Evolutionary conservation across 495 filamentous ascomycete species (phyloP), one percentile per base, ranked within the genome.

Genomic region (Antarctomyces pellizariae): DNA sequence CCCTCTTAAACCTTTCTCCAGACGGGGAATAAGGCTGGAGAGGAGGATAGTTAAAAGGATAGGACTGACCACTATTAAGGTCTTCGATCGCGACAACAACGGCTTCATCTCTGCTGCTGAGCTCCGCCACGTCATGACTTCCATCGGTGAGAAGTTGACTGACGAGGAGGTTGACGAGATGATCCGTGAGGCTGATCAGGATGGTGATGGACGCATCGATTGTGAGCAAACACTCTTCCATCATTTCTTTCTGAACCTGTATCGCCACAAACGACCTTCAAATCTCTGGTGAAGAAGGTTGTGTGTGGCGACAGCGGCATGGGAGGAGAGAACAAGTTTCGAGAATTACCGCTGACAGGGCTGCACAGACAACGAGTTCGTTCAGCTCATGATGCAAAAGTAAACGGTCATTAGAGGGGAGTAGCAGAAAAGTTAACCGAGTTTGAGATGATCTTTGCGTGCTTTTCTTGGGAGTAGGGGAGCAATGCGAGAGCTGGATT

Each of bases 331-430:
- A n/a, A n/a, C n/a, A n/a, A n/a, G n/a, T n/a, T n/a, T n/a, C n/a
- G n/a, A n/a, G 7, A 22, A 4, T 20, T 23, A 5, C 16, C 12
- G 26, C 57, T 65, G 41, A 66, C 42, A 5, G 11, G 18, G 20
- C n/a, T n/a, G n/a, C n/a, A n/a, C 47, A 97, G 86, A 97, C 59
- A 95, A 97, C 63, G 86, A 97, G 59, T 97, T 97, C 50, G 86
- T 97, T 41, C 86, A 97, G 61, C 72, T 97, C 47, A 97, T 97
- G 86, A 93, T 97, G 84, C 86, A 97, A 70, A 97, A 97, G 63
- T 95, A 77, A 64, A 50, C 10, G 36, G n/a, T n/a, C n/a, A n/a
- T n/a, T n/a, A n/a, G n/a, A n/a, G n/a, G n/a, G n/a, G n/a, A n/a
- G n/a, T n/a, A n/a, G n/a, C n/a, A n/a, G n/a, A n/a, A n/a, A n/a